Evolutionary conservation across 768 basidiomycete genomes (phyloP).

Genomic region (Asterophora parasitica): DNA sequence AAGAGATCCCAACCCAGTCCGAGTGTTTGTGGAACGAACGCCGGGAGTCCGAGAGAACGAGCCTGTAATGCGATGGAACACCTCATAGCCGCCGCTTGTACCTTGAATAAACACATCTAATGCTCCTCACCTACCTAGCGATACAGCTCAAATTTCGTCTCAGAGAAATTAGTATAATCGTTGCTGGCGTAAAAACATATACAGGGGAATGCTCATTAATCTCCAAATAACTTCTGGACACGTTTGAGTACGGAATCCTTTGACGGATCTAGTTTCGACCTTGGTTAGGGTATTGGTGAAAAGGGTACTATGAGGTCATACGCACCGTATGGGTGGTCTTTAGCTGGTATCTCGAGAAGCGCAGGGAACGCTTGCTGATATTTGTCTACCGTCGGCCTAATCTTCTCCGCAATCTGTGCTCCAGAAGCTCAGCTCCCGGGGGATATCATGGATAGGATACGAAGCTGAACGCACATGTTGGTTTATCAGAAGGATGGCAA

Average conservation of each 20-base stretch:
- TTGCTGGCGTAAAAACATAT: background rate
- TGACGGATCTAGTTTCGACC: conserved; percentile 67
- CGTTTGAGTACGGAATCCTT: conserved; percentile 96
- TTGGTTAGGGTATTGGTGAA: background rate
- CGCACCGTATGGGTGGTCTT: conserved; percentile 96
- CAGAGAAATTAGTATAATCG: too few relatives aligned
- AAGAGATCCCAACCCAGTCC: conserved; percentile 52
- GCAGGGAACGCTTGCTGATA: conserved; percentile 97
- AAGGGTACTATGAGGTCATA: conserved; percentile 6
- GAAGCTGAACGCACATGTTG: conserved; percentile 76
- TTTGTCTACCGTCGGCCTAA: conserved; percentile 88
- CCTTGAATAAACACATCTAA: conserved; percentile 12
- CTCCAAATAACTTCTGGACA: conserved; percentile 94
- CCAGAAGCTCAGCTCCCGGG: conserved; percentile 1
- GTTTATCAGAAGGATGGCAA: conserved; percentile 96
- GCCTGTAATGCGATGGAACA: conserved; percentile 64
- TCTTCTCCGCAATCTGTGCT: conserved; percentile 90
- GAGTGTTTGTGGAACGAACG: conserved; percentile 66
- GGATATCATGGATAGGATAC: background rate
- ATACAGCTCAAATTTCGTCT: too few relatives aligned
- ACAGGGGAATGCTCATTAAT: conserved; percentile 39
- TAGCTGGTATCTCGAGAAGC: conserved; percentile 94
- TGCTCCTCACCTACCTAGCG: background rate
- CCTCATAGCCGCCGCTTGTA: conserved; percentile 23
- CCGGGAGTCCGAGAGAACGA: conserved; percentile 68